Conservation (phyloP, 352 stramenopile species). For the Pythium brachiatum region DNA sequence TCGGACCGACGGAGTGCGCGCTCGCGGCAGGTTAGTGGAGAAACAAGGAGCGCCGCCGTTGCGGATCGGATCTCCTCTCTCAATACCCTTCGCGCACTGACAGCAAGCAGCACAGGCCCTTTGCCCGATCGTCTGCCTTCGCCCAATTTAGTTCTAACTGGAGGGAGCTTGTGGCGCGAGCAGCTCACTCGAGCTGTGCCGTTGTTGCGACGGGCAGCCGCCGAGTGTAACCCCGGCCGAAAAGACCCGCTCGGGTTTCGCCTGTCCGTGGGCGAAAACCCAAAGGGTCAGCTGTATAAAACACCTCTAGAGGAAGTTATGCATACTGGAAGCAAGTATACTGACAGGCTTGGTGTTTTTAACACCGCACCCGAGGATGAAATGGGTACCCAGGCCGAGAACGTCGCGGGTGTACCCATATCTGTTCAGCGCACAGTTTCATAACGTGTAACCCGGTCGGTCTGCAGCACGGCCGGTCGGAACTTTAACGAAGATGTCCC, state of each 20-base stretch:
- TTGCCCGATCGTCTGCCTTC: background rate
- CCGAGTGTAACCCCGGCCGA: background rate
- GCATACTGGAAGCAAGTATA: conserved; percentile 12
- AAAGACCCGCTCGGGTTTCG: conserved; percentile 2
- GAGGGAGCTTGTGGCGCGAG: conserved; percentile 1
- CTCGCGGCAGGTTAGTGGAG: background rate
- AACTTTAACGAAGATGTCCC: background rate
- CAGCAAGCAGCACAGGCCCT: no score
- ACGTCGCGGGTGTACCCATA: conserved; percentile 18
- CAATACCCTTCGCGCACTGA: conserved; percentile 27
- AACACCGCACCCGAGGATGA: conserved; percentile 5
- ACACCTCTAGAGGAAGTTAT: conserved; percentile 1
- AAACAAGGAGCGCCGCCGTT: conserved; percentile 13
- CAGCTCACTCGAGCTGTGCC: background rate
- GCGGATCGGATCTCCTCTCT: conserved; percentile 22
- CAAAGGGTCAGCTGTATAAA: conserved; percentile 12
- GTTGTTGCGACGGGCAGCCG: background rate
- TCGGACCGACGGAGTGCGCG: conserved; percentile 17
- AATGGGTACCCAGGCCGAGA: conserved; percentile 6
- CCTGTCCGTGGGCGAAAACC: conserved; percentile 11
- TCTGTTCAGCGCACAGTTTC: conserved; percentile 25
- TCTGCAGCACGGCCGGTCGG: background rate
- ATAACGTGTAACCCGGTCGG: conserved; percentile 15
- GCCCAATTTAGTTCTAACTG: conserved; percentile 8
- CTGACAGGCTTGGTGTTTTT: conserved; percentile 1